A percentile compares a stretch with the other conserved stretches of the same genome.
These are phyloP conservation scores for Davidsoniella australis DNA, from an alignment of 2,329 filamentous ascomycete species.

Conservation along the genomic window DNA sequence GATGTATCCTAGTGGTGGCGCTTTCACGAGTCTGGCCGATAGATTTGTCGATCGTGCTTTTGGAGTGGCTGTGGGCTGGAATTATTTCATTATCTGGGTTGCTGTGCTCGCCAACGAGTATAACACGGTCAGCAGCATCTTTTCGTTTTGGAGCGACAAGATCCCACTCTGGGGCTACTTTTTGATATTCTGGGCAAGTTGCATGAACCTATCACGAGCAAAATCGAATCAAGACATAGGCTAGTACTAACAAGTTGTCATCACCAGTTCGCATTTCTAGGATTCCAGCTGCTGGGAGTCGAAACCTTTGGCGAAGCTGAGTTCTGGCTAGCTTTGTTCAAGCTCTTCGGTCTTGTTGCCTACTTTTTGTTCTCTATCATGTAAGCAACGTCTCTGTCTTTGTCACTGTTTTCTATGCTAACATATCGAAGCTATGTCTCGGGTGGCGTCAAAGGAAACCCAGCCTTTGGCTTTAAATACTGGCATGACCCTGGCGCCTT, in stretches of 20 bases:
- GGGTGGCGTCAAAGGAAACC: conserved; percentile 44
- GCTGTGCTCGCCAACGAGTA: conserved; percentile 50
- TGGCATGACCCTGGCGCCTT: conserved; percentile 59
- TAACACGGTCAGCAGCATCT: conserved; percentile 49
- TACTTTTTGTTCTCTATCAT: conserved; percentile 61
- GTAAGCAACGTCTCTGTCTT: conserved; percentile 16
- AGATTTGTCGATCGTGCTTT: conserved; percentile 57
- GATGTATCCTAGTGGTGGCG: conserved; percentile 52
- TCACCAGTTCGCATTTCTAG: conserved; percentile 36
- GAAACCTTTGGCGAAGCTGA: conserved; percentile 64
- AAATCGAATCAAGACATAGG: background rate
- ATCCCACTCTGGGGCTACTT: conserved; percentile 52
- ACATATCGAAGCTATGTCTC: conserved; percentile 35
- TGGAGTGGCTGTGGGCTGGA: conserved; percentile 52
- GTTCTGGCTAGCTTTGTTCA: conserved; percentile 61
- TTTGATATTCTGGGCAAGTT: conserved; percentile 49
- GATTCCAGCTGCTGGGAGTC: conserved; percentile 54
- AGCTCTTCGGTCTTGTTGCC: conserved; percentile 50
- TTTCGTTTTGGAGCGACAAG: conserved; percentile 46
- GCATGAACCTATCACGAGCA: background rate
- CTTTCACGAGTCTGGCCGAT: conserved; percentile 53
- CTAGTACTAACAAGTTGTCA: background rate
- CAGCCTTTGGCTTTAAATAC: conserved; percentile 48
- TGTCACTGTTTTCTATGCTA: background rate
- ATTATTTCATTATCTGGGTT: conserved; percentile 53